Evolutionary conservation across 2,329 filamentous ascomycete genomes (phyloP).

Genomic region (Sporothrix phasma): DNA sequence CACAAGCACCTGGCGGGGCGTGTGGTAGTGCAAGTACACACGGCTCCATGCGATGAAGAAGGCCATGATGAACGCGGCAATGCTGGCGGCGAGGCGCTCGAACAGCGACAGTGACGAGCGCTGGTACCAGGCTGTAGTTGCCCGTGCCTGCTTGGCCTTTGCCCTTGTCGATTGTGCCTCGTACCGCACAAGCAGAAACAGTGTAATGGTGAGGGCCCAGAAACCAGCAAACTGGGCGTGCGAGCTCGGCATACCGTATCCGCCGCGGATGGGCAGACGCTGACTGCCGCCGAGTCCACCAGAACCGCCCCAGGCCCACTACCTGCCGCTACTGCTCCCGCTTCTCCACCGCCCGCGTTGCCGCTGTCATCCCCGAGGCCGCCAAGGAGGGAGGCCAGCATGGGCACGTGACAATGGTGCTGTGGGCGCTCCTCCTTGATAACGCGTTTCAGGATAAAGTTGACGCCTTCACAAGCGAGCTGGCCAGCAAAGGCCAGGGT

Average conservation of each 20-base stretch:
- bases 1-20: slow-evolving; percentile 73
- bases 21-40: slow-evolving; percentile 90
- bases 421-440: slow-evolving; percentile 86
- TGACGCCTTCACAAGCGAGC: slow-evolving; percentile 80
- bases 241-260: slow-evolving; percentile 93
- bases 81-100: slow-evolving; percentile 47
- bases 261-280: slow-evolving; percentile 27
- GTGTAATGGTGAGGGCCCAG: slow-evolving; percentile 72
- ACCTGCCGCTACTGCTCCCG: neutral
- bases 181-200: slow-evolving; percentile 81
- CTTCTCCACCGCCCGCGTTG: neutral
- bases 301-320: neutral
- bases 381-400: slow-evolving; percentile 8
- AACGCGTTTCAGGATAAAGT: slow-evolving; percentile 78
- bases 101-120: slow-evolving; percentile 28
- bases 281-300: neutral
- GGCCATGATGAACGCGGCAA: slow-evolving; percentile 51
- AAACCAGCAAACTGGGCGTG: slow-evolving; percentile 93
- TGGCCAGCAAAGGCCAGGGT: slow-evolving; percentile 85
- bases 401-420: slow-evolving; percentile 51
- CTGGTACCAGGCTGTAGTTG: neutral
- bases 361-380: neutral
- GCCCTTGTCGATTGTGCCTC: slow-evolving; percentile 33
- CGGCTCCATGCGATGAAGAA: slow-evolving; percentile 68
- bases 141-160: neutral